phyloP scores from a whole-genome alignment of 2,329 filamentous ascomycete genomes.

The Ceratocystis colombiana region DNA sequence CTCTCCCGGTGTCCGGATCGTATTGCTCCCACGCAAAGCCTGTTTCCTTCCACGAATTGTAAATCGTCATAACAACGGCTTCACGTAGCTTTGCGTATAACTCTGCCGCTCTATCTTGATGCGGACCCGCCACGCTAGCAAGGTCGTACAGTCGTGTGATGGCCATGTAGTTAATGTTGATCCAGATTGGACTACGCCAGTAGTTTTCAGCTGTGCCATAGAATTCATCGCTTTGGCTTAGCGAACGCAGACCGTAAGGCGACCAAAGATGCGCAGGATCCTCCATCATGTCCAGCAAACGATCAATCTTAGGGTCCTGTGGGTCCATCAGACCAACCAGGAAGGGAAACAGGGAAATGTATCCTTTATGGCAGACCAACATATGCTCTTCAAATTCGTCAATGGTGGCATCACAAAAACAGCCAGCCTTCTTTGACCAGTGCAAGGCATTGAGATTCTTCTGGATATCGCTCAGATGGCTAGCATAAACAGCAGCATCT shows the following conservation, averaged over 20 bases:
- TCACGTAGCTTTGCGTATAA: constrained; percentile 67
- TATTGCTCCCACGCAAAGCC: constrained; percentile 99
- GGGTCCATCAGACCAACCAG: constrained; percentile 67
- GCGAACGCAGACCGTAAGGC: constrained; percentile 72
- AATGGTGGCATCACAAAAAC: constrained; percentile 90
- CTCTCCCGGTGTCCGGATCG: constrained; percentile 79
- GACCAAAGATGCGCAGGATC: constrained; percentile 86
- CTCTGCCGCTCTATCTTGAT: constrained; percentile 55
- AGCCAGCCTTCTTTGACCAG: constrained; percentile 71
- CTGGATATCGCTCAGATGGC: constrained; percentile 64
- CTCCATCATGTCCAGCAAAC: constrained; percentile 64
- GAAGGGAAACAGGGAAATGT: constrained; percentile 89
- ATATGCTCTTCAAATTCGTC: constrained; percentile 87
- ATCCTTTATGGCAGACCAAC: constrained; percentile 92
- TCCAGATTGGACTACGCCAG: constrained; percentile 90
- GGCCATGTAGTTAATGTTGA: constrained; percentile 89
- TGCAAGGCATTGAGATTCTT: constrained; percentile 87
- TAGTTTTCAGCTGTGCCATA: constrained; percentile 95
- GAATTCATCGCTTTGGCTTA: constrained; percentile 71
- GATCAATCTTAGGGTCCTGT: constrained; percentile 63
- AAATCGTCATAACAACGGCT: constrained; percentile 84
- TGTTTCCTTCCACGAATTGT: constrained; percentile 75
- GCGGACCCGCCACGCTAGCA: constrained; percentile 50
- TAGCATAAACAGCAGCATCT: constrained; percentile 61
- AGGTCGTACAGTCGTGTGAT: constrained; percentile 24